A percentile compares a stretch with the other conserved stretches of the same genome.
Evolutionary conservation across 2,329 filamentous ascomycete genomes (phyloP).

Genomic region (Sporothrix protearum): DNA sequence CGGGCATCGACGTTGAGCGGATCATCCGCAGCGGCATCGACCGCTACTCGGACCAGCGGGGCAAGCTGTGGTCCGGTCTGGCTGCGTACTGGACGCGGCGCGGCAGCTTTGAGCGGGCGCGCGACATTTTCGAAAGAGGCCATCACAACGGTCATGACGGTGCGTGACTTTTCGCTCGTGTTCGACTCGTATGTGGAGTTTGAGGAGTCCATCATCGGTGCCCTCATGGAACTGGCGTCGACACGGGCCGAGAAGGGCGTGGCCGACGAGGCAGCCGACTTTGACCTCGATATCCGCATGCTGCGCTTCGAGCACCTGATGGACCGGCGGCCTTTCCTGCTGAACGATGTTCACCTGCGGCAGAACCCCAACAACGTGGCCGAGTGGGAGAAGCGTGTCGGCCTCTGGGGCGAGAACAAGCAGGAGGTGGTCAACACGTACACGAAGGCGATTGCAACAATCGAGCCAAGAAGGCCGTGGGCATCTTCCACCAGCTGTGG

Average conservation of each 20-base stretch:
- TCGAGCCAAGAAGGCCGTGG: slow-evolving; percentile 93
- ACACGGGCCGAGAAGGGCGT: slow-evolving; percentile 73
- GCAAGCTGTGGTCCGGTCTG: slow-evolving; percentile 90
- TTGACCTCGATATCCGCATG: slow-evolving; percentile 94
- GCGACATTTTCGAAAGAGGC: slow-evolving; percentile 97
- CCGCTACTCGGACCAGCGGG: slow-evolving; percentile 87
- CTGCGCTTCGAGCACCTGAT: slow-evolving; percentile 97
- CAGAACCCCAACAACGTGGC: slow-evolving; percentile 95
- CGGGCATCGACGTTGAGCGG: slow-evolving; percentile 83
- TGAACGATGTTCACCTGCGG: slow-evolving; percentile 91
- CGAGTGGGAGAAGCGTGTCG: slow-evolving; percentile 97
- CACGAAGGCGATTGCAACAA: slow-evolving; percentile 86
- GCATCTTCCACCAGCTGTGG: slow-evolving; percentile 93
- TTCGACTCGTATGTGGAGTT: slow-evolving; percentile 97
- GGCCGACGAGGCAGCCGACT: slow-evolving; percentile 78
- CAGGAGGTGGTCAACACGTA: slow-evolving; percentile 90
- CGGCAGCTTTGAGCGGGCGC: slow-evolving; percentile 85
- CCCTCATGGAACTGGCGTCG: slow-evolving; percentile 84
- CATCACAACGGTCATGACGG: slow-evolving; percentile 97
- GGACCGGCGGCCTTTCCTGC: slow-evolving; percentile 90
- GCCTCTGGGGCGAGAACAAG: slow-evolving; percentile 90
- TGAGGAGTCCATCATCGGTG: slow-evolving; percentile 90
- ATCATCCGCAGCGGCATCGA: slow-evolving; percentile 91
- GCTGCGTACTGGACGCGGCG: slow-evolving; percentile 95
- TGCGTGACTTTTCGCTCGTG: slow-evolving; percentile 92